These are phyloP conservation scores for Bacidia gigantensis DNA, from an alignment of 495 filamentous ascomycete species.

Conservation along the genomic window DNA sequence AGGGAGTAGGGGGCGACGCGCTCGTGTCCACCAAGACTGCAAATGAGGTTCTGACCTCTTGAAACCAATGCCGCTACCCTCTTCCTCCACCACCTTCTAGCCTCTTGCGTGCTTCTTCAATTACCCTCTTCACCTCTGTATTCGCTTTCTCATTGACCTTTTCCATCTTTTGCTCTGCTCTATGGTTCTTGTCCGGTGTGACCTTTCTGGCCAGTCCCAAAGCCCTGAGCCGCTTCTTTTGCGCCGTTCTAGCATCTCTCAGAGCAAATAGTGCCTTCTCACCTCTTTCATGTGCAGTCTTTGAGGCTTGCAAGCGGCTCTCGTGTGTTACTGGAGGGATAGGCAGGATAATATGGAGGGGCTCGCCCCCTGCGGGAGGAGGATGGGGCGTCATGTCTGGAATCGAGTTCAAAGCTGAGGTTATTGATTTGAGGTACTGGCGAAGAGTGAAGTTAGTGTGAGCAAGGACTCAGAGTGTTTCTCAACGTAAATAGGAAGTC, in stretches of 20 bases:
- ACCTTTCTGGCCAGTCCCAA: constrained; percentile 19
- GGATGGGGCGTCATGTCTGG: neutral
- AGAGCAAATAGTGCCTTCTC: constrained; percentile 18
- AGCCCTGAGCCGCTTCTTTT: constrained; percentile 15
- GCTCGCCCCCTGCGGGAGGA: constrained; percentile 11
- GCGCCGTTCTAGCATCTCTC: constrained; percentile 13
- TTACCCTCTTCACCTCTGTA: constrained; percentile 8
- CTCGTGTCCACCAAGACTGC: too few relatives aligned
- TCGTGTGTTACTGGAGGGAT: constrained; percentile 35
- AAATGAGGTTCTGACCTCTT: too few relatives aligned
- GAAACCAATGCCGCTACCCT: too few relatives aligned
- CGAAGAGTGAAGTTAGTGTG: too few relatives aligned
- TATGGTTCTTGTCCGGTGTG: constrained; percentile 14
- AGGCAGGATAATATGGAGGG: constrained; percentile 12
- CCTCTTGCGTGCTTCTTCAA: constrained; percentile 20
- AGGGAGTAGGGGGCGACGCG: too few relatives aligned
- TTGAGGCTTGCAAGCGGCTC: constrained; percentile 30
- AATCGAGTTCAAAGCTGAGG: constrained; percentile 2
- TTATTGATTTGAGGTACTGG: constrained; percentile 14
- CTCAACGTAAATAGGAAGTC: too few relatives aligned
- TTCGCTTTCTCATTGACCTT: constrained; percentile 15
- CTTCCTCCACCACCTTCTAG: constrained; percentile 14
- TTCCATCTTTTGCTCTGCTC: constrained; percentile 19
- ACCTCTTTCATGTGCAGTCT: constrained; percentile 7
- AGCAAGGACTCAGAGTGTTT: too few relatives aligned